These are phyloP conservation scores for Calonectria crousiana DNA, from an alignment of 2,329 filamentous ascomycete species.

Conservation along the genomic window DNA sequence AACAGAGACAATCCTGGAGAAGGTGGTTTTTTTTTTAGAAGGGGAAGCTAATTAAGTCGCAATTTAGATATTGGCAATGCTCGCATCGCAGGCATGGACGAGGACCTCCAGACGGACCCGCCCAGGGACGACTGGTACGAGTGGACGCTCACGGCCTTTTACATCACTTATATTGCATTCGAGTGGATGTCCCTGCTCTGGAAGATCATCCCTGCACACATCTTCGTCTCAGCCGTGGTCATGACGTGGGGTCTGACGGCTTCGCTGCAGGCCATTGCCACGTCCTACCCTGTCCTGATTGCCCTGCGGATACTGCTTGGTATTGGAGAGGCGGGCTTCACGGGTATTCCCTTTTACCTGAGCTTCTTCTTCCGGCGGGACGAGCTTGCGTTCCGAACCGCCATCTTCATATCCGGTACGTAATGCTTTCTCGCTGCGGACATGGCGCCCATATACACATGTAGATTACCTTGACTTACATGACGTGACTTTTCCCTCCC, in stretches of 20 bases:
- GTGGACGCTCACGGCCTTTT: constrained; percentile 72
- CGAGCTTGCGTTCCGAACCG: constrained; percentile 87
- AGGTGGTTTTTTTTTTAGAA: background rate
- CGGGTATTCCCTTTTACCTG: constrained; percentile 73
- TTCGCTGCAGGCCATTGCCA: constrained; percentile 76
- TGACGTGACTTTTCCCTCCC: constrained; percentile 57
- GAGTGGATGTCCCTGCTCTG: constrained; percentile 76
- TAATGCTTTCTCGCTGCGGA: background rate
- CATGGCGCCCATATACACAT: constrained; percentile 17
- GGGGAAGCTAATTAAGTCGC: background rate
- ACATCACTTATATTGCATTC: constrained; percentile 72
- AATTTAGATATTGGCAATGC: constrained; percentile 71
- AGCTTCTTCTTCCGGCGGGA: constrained; percentile 73
- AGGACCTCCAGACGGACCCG: constrained; percentile 66
- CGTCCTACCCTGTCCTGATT: constrained; percentile 72
- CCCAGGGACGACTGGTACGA: constrained; percentile 64
- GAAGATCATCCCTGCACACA: constrained; percentile 70
- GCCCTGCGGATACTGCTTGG: constrained; percentile 68
- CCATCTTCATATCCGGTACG: constrained; percentile 83
- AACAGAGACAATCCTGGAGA: background rate
- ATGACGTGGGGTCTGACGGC: constrained; percentile 84
- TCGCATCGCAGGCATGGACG: constrained; percentile 72
- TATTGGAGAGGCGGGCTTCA: constrained; percentile 74
- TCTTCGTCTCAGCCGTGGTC: constrained; percentile 72
- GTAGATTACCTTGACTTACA: constrained; percentile 14